Base-by-base conservation (phyloP, 176 grass and related monocot genomes). In the Calamus simplicifolius region DNA sequence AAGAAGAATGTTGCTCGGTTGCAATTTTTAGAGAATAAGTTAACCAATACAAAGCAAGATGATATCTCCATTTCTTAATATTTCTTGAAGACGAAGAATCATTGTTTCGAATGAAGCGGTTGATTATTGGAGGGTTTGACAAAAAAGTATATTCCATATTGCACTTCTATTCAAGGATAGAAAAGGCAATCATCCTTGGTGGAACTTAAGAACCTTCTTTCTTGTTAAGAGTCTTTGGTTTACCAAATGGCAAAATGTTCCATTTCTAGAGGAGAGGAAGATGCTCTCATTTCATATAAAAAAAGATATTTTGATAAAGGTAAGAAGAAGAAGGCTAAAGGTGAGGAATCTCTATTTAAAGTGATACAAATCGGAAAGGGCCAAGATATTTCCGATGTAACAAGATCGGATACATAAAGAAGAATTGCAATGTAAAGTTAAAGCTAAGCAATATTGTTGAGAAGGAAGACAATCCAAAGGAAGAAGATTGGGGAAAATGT, bases 51-150 rank as follows among this genome's bases (percentile, higher is more conserved):
- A 0, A 18, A 1, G 7, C 27, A 64, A 64, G 6, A 16, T 13
- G 26, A 64, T 18, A 16, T 64, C 28, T 64, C 28, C 48, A 64
- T 64, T 5, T 50, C 15, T 43, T 29, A 64, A 64, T 64, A 64
- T 49, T 64, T 64, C 26, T 64, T 64, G 29, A 64, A 64, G 5
- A 7, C 50, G 4, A 64, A 64, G 17, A 64, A 3, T 49, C 19
- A 50, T 10, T 64, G 26, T 50, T 64, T 29, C 1, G 0, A 14
- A 64, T 64, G 61, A 64, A 64, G 16, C 1, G 7, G 8, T 64
- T 49, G 16, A 64, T 49, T 64, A 64, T 64, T 43, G 27, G 1
- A 1, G 10, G 10, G 48, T 29, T 50, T 43, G 10, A 21, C 5
- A 29, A 38, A 18, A n/a, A 16, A 64, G 29, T 50, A 49, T 19